Evolutionary conservation across 2,329 filamentous ascomycete species (phyloP), one percentile per base, ranked within the genome.

Genomic region (Geoglossum cookeanum): DNA sequence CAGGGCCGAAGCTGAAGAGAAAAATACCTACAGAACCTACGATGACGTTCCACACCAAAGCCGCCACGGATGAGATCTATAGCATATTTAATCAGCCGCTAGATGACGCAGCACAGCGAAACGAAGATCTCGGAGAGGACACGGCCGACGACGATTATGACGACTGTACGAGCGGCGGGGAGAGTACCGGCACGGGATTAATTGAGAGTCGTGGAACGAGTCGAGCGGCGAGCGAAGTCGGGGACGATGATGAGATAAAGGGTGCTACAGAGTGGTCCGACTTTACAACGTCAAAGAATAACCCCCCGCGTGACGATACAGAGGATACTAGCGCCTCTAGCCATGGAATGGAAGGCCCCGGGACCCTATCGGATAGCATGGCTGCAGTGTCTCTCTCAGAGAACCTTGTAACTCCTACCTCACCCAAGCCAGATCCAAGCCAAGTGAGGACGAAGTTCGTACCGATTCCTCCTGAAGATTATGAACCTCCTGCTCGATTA

Each of bases 61-160:
- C 92, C 62, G 92, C 92, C 3, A 96, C 91, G 60, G 90, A 97
- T 63, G 92, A 98, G 63, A 96, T 98, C 56, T 97, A 97, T 65
- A 89, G 89, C 58, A 87, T 98, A 53, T 98, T 97, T 71, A 97
- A 92, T 65, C 86, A 92, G 58, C 91, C 92, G 1, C 69, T 91
- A 39, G 76, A 77, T 60, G 72, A 72, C 2, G 68, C 72, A 57
- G 64, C 62, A 37, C 69, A 70, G 17, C 68, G 72, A 1, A 70
- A 71, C 35, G 67, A 70, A 44, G 67, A 70, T 0, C 78, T 75
- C 29, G 75, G 75, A 1, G 81, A 87, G 13, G 85, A 75, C 57
- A 79, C 79, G 15, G 79, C 75, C 58, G 78, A 79, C 33, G 76
- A 85, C 61, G 84, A 89, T 62, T 75, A 70, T 54, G 75, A 75